Conservation (phyloP, 129 eudicot genomes). For the Heracleum sosnowskyi region DNA sequence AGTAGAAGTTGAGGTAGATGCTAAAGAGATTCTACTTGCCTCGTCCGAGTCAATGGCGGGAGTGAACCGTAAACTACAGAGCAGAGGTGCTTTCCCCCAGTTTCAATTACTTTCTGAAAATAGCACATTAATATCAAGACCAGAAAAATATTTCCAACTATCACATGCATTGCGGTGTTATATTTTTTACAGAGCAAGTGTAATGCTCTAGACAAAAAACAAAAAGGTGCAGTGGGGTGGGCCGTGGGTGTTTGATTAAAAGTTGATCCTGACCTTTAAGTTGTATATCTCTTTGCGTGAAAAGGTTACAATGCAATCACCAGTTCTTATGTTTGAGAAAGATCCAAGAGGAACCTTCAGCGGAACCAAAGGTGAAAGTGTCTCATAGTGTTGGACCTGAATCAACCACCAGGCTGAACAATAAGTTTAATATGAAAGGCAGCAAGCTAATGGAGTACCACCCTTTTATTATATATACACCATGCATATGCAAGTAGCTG, state of each 20-base stretch:
- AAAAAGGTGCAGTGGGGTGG: not conserved
- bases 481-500: not conserved
- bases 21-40: conserved; percentile 51
- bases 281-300: conserved; percentile 70
- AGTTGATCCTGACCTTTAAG: conserved; percentile 46
- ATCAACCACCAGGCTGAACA: not conserved
- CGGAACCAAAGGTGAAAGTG: conserved; percentile 86
- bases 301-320: conserved; percentile 91
- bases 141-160: not conserved
- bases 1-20: not conserved
- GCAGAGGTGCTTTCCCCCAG: conserved; percentile 61
- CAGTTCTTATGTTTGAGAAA: conserved; percentile 61
- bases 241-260: not conserved
- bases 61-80: conserved; percentile 98
- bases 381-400: conserved; percentile 68
- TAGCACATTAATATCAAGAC: conserved; percentile 11
- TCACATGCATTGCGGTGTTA: not conserved
- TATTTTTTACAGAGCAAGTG: not conserved
- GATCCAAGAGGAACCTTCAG: conserved; percentile 68
- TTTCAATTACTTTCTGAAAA: conserved; percentile 65
- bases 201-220: not conserved
- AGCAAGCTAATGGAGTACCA: not conserved
- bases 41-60: conserved; percentile 87
- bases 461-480: not conserved
- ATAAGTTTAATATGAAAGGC: not conserved